Evolutionary conservation across 768 basidiomycete genomes (phyloP).

Genomic region (Chalciporus sphaerocephalus): DNA sequence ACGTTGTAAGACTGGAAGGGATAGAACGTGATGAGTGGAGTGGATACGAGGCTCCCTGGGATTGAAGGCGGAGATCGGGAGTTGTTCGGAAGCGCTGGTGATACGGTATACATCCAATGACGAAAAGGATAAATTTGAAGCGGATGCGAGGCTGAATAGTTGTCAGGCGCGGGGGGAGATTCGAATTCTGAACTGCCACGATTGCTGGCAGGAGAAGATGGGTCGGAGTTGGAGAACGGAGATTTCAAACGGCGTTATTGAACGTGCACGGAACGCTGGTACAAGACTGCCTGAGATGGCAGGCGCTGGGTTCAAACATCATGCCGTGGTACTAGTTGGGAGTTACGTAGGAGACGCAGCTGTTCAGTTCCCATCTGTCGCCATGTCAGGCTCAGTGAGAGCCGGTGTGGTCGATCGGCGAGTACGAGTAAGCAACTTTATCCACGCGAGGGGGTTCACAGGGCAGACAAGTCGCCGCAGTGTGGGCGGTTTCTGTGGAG

Average conservation of each 20-base stretch:
- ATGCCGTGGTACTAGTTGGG: not conserved
- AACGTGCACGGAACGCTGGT: not conserved
- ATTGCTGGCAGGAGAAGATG: constrained; percentile 1
- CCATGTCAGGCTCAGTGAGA: not conserved
- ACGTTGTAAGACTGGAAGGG: too few species aligned
- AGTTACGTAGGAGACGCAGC: constrained; percentile 4
- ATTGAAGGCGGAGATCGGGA: not conserved
- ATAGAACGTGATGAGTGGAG: too few species aligned
- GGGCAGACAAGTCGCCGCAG: not conserved
- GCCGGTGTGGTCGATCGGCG: not conserved
- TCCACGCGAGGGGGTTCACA: not conserved
- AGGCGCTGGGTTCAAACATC: constrained; percentile 2
- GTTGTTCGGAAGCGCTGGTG: not conserved
- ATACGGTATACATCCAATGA: not conserved
- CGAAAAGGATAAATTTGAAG: not conserved
- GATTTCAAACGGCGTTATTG: constrained; percentile 24
- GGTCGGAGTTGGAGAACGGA: constrained; percentile 11
- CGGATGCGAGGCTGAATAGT: not conserved
- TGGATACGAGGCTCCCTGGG: too few species aligned
- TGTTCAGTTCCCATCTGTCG: not conserved
- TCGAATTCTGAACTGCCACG: not conserved
- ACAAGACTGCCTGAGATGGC: constrained; percentile 4
- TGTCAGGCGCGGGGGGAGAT: constrained; percentile 1
- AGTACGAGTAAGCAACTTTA: not conserved
- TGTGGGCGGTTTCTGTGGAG: not conserved